phyloP scores from a whole-genome alignment of 2,329 filamentous ascomycete genomes.

The Aureobasidium sp. region DNA sequence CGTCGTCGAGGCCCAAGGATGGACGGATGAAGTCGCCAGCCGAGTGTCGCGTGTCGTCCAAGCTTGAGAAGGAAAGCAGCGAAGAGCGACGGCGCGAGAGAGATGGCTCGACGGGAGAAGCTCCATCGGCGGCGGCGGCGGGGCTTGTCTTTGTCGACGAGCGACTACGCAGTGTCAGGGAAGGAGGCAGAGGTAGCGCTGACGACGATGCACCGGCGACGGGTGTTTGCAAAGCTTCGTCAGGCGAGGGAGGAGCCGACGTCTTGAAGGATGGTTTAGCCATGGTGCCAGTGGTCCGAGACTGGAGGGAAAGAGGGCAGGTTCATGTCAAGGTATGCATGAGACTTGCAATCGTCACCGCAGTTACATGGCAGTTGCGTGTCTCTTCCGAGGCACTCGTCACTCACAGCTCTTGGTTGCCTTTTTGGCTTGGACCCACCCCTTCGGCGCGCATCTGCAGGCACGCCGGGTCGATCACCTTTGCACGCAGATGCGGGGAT shows the following conservation, averaged over 20 bases:
- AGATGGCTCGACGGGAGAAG: conserved; percentile 15
- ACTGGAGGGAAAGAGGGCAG: background rate
- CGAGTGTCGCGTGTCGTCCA: conserved; percentile 57
- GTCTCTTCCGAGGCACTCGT: too few species aligned
- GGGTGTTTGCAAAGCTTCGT: background rate
- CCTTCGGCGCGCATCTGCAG: background rate
- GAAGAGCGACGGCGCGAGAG: conserved; percentile 59
- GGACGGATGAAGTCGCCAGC: conserved; percentile 60
- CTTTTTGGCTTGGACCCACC: background rate
- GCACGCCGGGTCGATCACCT: background rate
- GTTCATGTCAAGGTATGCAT: background rate
- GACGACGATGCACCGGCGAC: conserved; percentile 10
- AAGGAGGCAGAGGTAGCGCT: conserved; percentile 5
- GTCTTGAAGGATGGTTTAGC: background rate
- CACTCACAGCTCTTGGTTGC: background rate
- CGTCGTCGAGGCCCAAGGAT: conserved; percentile 27
- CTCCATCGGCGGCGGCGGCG: background rate
- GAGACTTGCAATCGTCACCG: background rate
- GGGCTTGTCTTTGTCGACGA: background rate
- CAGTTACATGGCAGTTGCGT: background rate
- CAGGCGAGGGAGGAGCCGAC: conserved; percentile 2
- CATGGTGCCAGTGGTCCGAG: background rate
- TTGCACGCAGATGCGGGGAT: background rate
- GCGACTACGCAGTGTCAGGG: background rate
- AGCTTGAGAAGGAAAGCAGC: conserved; percentile 65